Evolutionary conservation across 257 asterid species (phyloP).

Genomic region (Buddleja alternifolia): DNA sequence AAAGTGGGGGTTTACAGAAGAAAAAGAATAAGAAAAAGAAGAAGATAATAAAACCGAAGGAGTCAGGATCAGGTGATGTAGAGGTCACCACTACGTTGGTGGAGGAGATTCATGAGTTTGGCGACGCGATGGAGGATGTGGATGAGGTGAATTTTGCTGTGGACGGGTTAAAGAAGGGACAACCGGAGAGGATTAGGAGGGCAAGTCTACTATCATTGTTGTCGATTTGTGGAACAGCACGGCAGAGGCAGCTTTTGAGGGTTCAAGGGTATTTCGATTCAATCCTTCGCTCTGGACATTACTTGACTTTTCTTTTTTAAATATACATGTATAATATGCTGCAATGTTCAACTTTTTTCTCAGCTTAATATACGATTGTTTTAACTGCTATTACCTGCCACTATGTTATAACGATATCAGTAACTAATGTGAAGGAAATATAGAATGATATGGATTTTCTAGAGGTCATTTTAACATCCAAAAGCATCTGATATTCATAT

Average conservation of each 20-base stretch:
- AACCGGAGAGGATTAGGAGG: slow-evolving; percentile 64
- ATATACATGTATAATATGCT: background rate
- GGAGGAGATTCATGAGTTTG: slow-evolving; percentile 84
- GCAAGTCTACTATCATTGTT: slow-evolving; percentile 70
- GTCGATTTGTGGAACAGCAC: slow-evolving; percentile 59
- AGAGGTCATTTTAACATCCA: background rate
- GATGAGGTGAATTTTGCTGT: slow-evolving; percentile 91
- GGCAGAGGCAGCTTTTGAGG: slow-evolving; percentile 66
- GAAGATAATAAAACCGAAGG: slow-evolving; percentile 41
- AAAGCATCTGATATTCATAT: background rate
- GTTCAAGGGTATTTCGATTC: slow-evolving; percentile 67
- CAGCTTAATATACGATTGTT: background rate
- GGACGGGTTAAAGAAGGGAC: slow-evolving; percentile 91
- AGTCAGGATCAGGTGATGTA: slow-evolving; percentile 35
- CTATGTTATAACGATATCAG: background rate
- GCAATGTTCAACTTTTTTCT: slow-evolving; percentile 3
- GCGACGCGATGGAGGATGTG: slow-evolving; percentile 87
- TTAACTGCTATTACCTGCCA: background rate
- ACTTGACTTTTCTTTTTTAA: slow-evolving; percentile 10
- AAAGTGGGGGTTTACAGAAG: slow-evolving; percentile 48
- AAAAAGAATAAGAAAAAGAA: slow-evolving; percentile 52
- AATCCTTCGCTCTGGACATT: slow-evolving; percentile 15
- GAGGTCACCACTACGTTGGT: slow-evolving; percentile 67
- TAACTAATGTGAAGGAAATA: background rate
- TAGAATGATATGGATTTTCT: slow-evolving; percentile 13